A percentile compares a stretch with the other conserved stretches of the same genome.
These are phyloP conservation scores for Plicaturopsis crispa DNA, from an alignment of 768 basidiomycete genomes.

Conservation along the genomic window DNA sequence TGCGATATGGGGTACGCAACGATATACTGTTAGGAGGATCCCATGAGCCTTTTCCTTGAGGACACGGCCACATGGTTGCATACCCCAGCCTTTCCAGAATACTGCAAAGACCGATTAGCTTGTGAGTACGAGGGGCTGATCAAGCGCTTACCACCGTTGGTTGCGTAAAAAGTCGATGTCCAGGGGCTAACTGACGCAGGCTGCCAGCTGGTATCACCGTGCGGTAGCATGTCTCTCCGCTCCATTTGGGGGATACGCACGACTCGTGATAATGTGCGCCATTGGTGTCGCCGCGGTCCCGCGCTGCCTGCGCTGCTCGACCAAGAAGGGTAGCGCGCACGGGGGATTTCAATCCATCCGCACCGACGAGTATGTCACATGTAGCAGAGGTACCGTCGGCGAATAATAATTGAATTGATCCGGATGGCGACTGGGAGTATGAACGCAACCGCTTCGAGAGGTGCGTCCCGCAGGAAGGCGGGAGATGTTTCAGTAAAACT, in stretches of 20 bases:
- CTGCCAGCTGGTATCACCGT: conserved; percentile 31
- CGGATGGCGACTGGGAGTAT: too few species aligned
- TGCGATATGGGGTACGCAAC: conserved; percentile 55
- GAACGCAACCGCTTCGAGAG: conserved; percentile 25
- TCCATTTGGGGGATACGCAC: conserved; percentile 25
- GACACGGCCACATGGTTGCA: conserved; percentile 12
- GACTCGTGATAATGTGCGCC: conserved; percentile 13
- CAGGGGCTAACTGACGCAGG: conserved; percentile 31
- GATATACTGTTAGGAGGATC: conserved; percentile 35
- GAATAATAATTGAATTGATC: conserved; percentile 27
- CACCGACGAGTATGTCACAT: conserved; percentile 44
- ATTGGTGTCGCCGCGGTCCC: conserved; percentile 1
- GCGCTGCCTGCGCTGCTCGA: conserved; percentile 15
- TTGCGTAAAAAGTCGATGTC: conserved; percentile 39
- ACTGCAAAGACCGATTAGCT: conserved; percentile 26
- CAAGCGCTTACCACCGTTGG: conserved; percentile 42
- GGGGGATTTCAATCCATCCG: conserved; percentile 60
- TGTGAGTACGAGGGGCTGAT: too few species aligned
- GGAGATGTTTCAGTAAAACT: conserved; percentile 21
- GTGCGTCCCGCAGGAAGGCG: conserved; percentile 20
- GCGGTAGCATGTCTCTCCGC: conserved; percentile 30
- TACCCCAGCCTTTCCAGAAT: conserved; percentile 45
- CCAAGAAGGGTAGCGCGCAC: conserved; percentile 29
- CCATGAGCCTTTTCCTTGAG: conserved; percentile 2
- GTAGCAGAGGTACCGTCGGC: conserved; percentile 23